A percentile compares a stretch with the other conserved stretches of the same genome.
phyloP scores from a whole-genome alignment of 2,329 filamentous ascomycete species.

The Fusarium sp. region DNA sequence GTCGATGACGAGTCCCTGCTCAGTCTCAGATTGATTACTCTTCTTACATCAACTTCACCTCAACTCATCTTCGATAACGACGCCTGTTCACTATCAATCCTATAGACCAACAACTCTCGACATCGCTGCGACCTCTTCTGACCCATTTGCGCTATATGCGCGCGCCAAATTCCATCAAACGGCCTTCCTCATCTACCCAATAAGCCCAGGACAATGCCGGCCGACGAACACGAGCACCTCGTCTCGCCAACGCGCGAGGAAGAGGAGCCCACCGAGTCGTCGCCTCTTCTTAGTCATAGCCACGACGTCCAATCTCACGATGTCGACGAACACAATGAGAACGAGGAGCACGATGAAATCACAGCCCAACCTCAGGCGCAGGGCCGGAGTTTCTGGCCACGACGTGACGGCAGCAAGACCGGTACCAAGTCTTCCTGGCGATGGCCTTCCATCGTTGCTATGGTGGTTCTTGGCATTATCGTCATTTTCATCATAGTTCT shows the following conservation, averaged over 20 bases:
- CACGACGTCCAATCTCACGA: slow-evolving; percentile 56
- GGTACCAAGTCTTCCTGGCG: slow-evolving; percentile 52
- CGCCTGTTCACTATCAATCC: neutral
- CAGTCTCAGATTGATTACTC: slow-evolving; percentile 23
- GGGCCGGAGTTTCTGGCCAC: slow-evolving; percentile 42
- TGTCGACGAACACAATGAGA: slow-evolving; percentile 43
- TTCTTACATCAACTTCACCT: slow-evolving; percentile 30
- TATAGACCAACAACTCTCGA: neutral
- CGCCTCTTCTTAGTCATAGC: slow-evolving; percentile 61
- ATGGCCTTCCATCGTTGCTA: slow-evolving; percentile 85
- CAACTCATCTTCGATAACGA: slow-evolving; percentile 27
- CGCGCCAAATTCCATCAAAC: slow-evolving; percentile 20
- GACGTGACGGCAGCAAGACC: slow-evolving; percentile 34
- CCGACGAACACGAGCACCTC: slow-evolving; percentile 61
- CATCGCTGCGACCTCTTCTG: neutral
- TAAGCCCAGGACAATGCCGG: slow-evolving; percentile 55
- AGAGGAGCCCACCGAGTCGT: slow-evolving; percentile 58
- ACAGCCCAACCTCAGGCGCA: slow-evolving; percentile 12
- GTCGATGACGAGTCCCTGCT: slow-evolving; percentile 50
- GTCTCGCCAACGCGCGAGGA: slow-evolving; percentile 53
- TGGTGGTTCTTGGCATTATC: slow-evolving; percentile 72
- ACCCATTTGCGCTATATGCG: slow-evolving; percentile 28
- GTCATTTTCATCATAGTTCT: slow-evolving; percentile 78
- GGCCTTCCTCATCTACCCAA: slow-evolving; percentile 47
- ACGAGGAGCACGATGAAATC: slow-evolving; percentile 44